These are phyloP conservation scores for Cucurbita argyrosperma DNA, from an alignment of 306 rosid species.

Conservation along the genomic window DNA sequence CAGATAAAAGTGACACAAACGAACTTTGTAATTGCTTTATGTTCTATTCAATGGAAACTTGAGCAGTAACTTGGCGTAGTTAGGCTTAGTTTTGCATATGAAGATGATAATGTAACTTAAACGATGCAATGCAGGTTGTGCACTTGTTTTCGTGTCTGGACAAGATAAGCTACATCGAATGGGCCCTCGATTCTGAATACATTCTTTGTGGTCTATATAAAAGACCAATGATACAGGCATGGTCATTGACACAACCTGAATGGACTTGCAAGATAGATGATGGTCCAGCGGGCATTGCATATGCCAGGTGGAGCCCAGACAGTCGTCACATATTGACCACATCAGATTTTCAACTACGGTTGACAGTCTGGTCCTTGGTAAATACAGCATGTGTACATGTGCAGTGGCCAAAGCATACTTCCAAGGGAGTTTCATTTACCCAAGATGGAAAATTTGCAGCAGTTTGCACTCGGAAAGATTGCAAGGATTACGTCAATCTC, in stretches of 20 bases:
- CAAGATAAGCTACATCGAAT: conserved; percentile 94
- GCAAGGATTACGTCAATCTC: conserved; percentile 81
- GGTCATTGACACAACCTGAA: conserved; percentile 94
- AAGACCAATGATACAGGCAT: conserved; percentile 94
- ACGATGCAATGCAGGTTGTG: conserved; percentile 59
- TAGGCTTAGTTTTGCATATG: background rate
- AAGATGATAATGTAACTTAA: conserved; percentile 11
- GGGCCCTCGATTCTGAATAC: conserved; percentile 96
- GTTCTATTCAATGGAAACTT: background rate
- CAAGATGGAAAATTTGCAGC: conserved; percentile 85
- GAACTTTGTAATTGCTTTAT: background rate
- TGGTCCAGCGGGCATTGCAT: conserved; percentile 92
- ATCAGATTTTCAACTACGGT: conserved; percentile 82
- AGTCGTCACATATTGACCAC: conserved; percentile 96
- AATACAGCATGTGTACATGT: conserved; percentile 94
- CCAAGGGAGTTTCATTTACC: conserved; percentile 88
- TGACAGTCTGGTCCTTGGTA: conserved; percentile 87
- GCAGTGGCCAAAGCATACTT: conserved; percentile 90
- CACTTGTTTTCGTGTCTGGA: conserved; percentile 97
- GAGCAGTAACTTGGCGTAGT: background rate
- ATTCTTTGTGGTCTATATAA: conserved; percentile 91
- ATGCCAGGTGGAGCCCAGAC: conserved; percentile 99
- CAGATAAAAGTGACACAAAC: background rate
- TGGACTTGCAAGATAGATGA: conserved; percentile 99
- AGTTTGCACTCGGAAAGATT: conserved; percentile 90